A percentile compares a stretch with the other conserved stretches of the same genome.
phyloP scores from a whole-genome alignment of 2,329 filamentous ascomycete species.

The Aureobasidium sp. region DNA sequence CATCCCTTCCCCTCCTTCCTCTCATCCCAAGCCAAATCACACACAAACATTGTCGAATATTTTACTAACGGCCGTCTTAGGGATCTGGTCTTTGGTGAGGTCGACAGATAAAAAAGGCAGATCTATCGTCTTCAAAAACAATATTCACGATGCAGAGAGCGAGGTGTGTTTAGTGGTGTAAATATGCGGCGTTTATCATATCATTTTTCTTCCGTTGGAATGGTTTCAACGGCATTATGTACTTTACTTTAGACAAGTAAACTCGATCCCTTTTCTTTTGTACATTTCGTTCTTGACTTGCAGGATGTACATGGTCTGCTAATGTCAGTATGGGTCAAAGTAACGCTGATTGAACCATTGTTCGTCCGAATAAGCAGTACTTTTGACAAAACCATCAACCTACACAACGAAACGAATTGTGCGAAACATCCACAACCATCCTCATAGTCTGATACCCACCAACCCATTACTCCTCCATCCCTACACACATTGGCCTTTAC shows the following conservation, averaged over 20 bases:
- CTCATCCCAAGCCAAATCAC: background rate
- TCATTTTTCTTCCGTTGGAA: constrained; percentile 9
- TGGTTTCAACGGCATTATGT: constrained; percentile 11
- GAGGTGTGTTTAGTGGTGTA: background rate
- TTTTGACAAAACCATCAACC: background rate
- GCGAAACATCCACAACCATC: background rate
- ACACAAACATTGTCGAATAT: background rate
- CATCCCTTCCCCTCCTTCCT: no score
- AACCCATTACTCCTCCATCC: background rate
- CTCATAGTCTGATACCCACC: background rate
- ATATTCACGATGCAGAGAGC: background rate
- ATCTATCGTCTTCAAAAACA: background rate
- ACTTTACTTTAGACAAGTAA: constrained; percentile 11
- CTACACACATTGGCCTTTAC: no score
- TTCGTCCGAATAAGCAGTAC: no score
- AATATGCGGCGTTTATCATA: constrained; percentile 13
- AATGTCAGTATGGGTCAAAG: no score
- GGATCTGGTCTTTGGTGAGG: constrained; percentile 69
- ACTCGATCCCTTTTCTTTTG: constrained; percentile 7
- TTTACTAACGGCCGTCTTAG: background rate
- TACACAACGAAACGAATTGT: background rate
- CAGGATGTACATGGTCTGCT: background rate
- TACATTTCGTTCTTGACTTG: background rate
- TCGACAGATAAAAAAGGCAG: constrained; percentile 20
- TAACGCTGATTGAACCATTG: no score